phyloP scores from a whole-genome alignment of 1,284 basidiomycete genomes.

The Rhodotorula mucilaginosa region DNA sequence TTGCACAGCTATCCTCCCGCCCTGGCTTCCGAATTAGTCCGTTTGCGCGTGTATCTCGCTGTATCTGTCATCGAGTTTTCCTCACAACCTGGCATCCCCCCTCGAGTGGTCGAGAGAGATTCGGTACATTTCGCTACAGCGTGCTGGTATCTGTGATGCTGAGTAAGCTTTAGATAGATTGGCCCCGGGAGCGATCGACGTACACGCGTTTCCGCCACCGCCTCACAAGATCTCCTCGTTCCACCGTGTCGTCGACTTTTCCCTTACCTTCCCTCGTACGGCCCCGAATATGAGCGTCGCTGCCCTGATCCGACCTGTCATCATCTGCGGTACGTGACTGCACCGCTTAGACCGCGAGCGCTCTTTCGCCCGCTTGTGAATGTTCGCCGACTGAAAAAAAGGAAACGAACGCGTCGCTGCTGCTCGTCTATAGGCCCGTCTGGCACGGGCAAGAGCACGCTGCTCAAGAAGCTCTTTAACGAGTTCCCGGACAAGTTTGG shows the following conservation, averaged over 20 bases:
- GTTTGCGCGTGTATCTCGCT: no score
- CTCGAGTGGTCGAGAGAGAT: no score
- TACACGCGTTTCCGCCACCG: neutral
- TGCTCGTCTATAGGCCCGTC: conserved; percentile 61
- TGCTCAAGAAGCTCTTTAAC: conserved; percentile 77
- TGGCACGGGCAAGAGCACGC: conserved; percentile 91
- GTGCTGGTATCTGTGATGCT: no score
- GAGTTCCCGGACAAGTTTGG: conserved; percentile 84
- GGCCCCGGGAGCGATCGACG: neutral
- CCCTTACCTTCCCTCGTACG: no score
- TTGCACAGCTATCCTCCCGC: no score
- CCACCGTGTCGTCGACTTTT: neutral
- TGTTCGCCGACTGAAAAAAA: neutral
- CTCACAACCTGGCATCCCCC: no score
- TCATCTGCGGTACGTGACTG: conserved; percentile 32
- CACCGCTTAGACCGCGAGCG: neutral
- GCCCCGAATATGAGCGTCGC: neutral
- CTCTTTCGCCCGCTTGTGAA: neutral
- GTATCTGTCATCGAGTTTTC: no score
- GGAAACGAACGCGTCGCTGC: neutral
- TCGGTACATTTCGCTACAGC: no score
- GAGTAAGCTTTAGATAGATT: no score
- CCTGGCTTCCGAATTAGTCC: no score
- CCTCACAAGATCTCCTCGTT: neutral
- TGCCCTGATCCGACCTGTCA: conserved; percentile 29